phyloP scores from a whole-genome alignment of 768 basidiomycete genomes.

The Coprinopsis cinerea region DNA sequence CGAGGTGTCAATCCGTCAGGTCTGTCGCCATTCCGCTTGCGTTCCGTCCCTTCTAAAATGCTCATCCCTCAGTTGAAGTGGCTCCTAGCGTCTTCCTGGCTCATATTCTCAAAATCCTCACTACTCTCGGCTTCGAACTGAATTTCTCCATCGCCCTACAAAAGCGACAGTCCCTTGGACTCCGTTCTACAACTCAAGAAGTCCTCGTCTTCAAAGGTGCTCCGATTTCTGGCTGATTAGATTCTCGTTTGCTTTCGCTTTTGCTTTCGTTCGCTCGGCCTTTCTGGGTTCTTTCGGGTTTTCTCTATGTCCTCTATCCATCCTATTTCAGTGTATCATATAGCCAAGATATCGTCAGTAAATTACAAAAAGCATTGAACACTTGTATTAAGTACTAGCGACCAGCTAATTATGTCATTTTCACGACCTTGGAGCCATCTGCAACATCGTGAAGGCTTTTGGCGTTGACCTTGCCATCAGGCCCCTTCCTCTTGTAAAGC shows the following conservation, averaged over 20 bases:
- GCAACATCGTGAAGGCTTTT: slow-evolving; percentile 58
- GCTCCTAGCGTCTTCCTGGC: slow-evolving; percentile 54
- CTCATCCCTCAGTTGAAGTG: slow-evolving; percentile 33
- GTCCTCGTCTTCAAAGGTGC: slow-evolving; percentile 58
- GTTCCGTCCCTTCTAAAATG: slow-evolving; percentile 3
- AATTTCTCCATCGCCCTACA: slow-evolving; percentile 64
- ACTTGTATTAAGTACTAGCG: slow-evolving; percentile 1
- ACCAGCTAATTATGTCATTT: slow-evolving; percentile 26
- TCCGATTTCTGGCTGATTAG: background rate
- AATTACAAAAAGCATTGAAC: slow-evolving; percentile 4
- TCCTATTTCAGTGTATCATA: background rate
- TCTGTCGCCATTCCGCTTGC: slow-evolving; percentile 3
- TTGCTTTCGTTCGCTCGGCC: background rate
- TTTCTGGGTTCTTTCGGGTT: background rate
- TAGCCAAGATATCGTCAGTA: background rate
- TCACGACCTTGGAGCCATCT: slow-evolving; percentile 68
- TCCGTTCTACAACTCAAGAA: slow-evolving; percentile 45
- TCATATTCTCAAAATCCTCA: slow-evolving; percentile 57
- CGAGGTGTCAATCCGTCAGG: slow-evolving; percentile 25
- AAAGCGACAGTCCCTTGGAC: slow-evolving; percentile 36
- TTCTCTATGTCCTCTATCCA: background rate
- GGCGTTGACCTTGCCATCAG: slow-evolving; percentile 54
- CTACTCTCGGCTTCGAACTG: slow-evolving; percentile 51
- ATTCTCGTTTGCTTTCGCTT: background rate
- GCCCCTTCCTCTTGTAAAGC: slow-evolving; percentile 55